Conservation (phyloP, 164 flowering plant genomes). For the Umbilicus rupestris region DNA sequence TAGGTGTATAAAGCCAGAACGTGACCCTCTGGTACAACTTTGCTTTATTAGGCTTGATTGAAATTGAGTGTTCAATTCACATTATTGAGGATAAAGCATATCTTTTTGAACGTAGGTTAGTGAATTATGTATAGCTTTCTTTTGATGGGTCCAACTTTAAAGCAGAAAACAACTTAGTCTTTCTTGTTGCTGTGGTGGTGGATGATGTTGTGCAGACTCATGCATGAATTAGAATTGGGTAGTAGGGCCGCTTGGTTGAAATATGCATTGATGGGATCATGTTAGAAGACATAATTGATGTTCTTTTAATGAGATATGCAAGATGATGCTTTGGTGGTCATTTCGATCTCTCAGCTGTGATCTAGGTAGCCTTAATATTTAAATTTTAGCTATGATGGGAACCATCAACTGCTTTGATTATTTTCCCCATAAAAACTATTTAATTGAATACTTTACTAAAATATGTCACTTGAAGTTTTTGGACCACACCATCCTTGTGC, state of each 20-base stretch:
- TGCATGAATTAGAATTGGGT: not conserved
- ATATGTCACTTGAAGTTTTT: not conserved
- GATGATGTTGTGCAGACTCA: not conserved
- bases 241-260: not conserved
- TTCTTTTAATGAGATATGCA: not conserved
- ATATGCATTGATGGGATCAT: not conserved
- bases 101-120: not conserved
- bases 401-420: not conserved
- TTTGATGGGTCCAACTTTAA: not conserved
- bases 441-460: not conserved
- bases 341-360: not conserved
- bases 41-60: not conserved
- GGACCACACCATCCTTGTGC: not conserved
- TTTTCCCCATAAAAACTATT: not conserved
- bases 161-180: not conserved
- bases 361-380: not conserved
- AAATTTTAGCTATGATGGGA: not conserved
- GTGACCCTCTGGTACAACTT: not conserved
- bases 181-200: not conserved
- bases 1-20: constrained; percentile 1
- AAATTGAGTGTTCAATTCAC: not conserved
- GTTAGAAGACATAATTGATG: not conserved
- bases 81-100: not conserved
- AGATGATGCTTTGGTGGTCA: not conserved
- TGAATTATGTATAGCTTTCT: not conserved